Conservation (phyloP, 176 grass and related monocot species). For the Triticum dicoccoides region DNA sequence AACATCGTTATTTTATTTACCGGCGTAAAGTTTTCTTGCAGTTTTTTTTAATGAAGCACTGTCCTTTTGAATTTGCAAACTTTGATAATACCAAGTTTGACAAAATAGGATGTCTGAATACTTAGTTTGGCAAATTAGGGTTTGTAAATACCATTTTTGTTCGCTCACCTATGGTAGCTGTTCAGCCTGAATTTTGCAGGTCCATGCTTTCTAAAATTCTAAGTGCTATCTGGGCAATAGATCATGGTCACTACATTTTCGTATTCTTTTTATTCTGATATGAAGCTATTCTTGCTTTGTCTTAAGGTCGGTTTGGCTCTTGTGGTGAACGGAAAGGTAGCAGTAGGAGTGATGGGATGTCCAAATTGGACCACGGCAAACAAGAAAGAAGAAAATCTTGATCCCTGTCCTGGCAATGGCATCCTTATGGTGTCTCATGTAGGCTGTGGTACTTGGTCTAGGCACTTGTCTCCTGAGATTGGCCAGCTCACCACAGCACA, state of each 20-base stretch:
- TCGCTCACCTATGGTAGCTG: not conserved
- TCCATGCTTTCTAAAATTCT: not conserved
- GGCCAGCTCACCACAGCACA: slow-evolving; percentile 11
- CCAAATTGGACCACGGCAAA: slow-evolving; percentile 65
- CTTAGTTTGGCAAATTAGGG: slow-evolving; percentile 21
- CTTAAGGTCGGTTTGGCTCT: slow-evolving; percentile 84
- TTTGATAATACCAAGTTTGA: not conserved
- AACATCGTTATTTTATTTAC: not conserved
- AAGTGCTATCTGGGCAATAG: not conserved
- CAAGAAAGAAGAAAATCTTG: slow-evolving; percentile 25
- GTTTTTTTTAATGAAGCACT: not conserved
- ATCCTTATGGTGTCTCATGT: slow-evolving; percentile 81
- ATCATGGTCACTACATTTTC: not conserved
- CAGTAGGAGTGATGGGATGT: slow-evolving; percentile 78
- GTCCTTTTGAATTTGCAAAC: not conserved
- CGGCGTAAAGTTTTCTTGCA: not conserved
- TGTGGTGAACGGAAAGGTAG: slow-evolving; percentile 78
- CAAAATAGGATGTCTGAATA: slow-evolving; percentile 18
- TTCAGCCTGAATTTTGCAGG: not conserved
- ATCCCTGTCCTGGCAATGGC: slow-evolving; percentile 29
- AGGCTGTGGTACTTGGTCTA: slow-evolving; percentile 89
- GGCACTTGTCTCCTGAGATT: slow-evolving; percentile 34
- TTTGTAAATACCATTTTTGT: slow-evolving; percentile 17
- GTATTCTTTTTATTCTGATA: slow-evolving; percentile 11
- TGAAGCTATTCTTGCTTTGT: slow-evolving; percentile 25